Base-by-base conservation (phyloP, 2,329 filamentous ascomycete genomes). In the Aspergillus puulaauensis region DNA sequence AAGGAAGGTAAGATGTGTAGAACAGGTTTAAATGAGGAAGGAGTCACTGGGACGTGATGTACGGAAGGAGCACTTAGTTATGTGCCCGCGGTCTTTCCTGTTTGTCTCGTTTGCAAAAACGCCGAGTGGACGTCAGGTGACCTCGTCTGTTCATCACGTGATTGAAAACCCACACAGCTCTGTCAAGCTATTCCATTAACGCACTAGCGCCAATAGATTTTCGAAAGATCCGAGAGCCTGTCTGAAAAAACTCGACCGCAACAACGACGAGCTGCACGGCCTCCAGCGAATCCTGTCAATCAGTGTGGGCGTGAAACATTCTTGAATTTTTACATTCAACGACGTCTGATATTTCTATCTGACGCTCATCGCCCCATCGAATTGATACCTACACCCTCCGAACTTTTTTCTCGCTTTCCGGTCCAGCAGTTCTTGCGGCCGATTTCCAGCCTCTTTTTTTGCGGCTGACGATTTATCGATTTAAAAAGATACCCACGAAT, bases 191-290 rank as follows among this genome's bases (percentile, higher is more conserved):
- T 52, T 39, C 58, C 61, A 2, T 0, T 35, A 54, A 33, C 1
- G 58, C 61, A n/a, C 60, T 75, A 75, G 73, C 66, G 67, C 53
- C 6, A 46, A 67, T 66, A 71, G 66, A 72, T 73, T 75, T 74
- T 74, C 71, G 69, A 73, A 72, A 71, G 70, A 71, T 70, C 70
- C 66, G 65, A 68, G 68, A 71, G 68, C 67, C 68, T 69, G 68
- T 52, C 49, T 62, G 61, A 73, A 73, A 73, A 73, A 69, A 72
- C 71, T 74, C 71, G 70, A 70, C 70, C 65, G 70, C 66, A 64
- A 72, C 66, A 70, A 70, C 70, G 70, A 73, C 69, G 63, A 73
- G 67, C 69, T 72, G 58, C 61, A 64, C 68, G 68, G 70, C 67
- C 65, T 70, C 64, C 66, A 73, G 64, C 67, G 60, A 70, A 62